Conservation (phyloP, 768 basidiomycete species). For the Phanerodontia chrysosporium region DNA sequence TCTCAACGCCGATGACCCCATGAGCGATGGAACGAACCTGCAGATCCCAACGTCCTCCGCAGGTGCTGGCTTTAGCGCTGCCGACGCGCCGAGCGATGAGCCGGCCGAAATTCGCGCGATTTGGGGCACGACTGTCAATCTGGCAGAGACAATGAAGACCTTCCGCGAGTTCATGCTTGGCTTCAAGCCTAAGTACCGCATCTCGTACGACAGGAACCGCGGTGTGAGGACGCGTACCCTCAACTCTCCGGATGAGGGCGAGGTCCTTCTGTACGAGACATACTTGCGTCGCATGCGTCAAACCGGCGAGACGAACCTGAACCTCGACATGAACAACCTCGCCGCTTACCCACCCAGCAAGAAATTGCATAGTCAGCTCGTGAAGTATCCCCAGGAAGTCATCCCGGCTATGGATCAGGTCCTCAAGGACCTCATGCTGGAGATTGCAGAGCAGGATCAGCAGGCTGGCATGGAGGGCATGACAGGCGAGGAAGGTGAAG, state of each 20-base stretch:
- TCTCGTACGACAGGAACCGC: constrained; percentile 58
- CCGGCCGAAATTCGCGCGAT: constrained; percentile 87
- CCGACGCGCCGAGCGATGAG: constrained; percentile 59
- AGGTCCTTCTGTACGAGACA: constrained; percentile 68
- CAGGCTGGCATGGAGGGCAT: constrained; percentile 68
- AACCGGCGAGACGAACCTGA: constrained; percentile 90
- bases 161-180: constrained; percentile 87
- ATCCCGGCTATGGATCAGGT: constrained; percentile 97
- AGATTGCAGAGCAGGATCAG: constrained; percentile 79
- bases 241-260: constrained; percentile 60
- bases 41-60: constrained; percentile 55
- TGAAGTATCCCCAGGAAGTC: constrained; percentile 96
- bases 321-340: constrained; percentile 84
- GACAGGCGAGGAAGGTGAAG: constrained; percentile 70
- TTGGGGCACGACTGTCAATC: constrained; percentile 96
- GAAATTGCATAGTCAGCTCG: constrained; percentile 79
- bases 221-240: constrained; percentile 48
- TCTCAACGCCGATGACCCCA: constrained; percentile 30
- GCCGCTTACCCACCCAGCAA: constrained; percentile 79
- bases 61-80: constrained; percentile 51
- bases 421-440: constrained; percentile 88
- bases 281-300: constrained; percentile 84
- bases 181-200: constrained; percentile 90
- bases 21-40: constrained; percentile 55
- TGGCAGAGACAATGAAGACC: constrained; percentile 85